Base-by-base conservation (phyloP, 2,329 filamentous ascomycete genomes). In the Colletotrichum tropicale region DNA sequence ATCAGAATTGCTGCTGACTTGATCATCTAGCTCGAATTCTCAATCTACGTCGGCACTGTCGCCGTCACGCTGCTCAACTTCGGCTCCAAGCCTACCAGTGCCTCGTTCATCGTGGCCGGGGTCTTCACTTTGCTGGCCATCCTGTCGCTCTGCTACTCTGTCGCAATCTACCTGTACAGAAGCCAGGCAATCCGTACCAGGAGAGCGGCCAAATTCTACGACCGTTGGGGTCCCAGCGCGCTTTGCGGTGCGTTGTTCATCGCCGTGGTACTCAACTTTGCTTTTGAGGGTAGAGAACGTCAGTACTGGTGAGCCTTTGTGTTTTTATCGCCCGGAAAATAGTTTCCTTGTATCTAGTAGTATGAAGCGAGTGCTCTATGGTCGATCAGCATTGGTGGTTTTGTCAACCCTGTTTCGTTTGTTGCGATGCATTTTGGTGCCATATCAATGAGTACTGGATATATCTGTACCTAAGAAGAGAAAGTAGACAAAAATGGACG, bases 41-140 rank as follows among this genome's bases (percentile, higher is more conserved):
- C 94, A 66, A 98, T 98, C 81, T 96, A 98, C 82, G 93, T 99
- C 70, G 95, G 95, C 80, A 94, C 94, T 32, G 96, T 98, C 80
- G 95, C 96, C 15, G 93, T 94, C 9, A 95, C 95, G 0, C 88
- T 98, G 61, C 90, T 98, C 78, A 96, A 98, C 87, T 95, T 98
- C 83, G 92, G 94, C 80, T 84, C 85, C 13, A 89, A 90, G 78
- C 88, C 90, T 24, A 89, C 85, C 9, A 82, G 79, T 60, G 84
- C 92, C 24, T 92, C 93, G 8, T 92, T 98, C 77, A 87, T 91
- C 61, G 92, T 94, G 0, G 90, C 95, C 0, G 94, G 93, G 82
- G 89, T 92, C 1, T 99, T 98, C 84, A 98, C 96, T 0, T 84
- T 96, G 21, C 89, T 98, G 5, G 96, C 96, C 4, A 90, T 96